Evolutionary conservation across 2,329 filamentous ascomycete genomes (phyloP), one percentile per base, ranked within the genome.

Genomic region (Chrysosporium queenslandicum): DNA sequence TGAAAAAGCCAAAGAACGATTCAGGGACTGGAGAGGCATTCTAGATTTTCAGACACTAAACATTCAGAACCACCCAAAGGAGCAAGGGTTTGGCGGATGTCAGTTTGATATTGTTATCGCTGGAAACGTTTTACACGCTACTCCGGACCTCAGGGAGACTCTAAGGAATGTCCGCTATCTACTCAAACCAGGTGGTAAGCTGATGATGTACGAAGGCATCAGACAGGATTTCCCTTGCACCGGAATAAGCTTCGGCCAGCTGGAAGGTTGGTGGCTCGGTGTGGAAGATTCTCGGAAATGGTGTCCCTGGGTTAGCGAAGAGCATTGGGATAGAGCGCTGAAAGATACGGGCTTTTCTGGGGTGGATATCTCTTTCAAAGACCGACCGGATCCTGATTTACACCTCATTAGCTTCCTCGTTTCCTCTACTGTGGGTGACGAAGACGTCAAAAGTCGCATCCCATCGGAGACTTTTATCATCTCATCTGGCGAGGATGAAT

Each of bases 111-210:
- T 72, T 4, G 58, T 72, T 18, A 54, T 72, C 29, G 70, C 68
- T 1, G 60, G 60, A 39, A 66, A 68, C 45, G 64, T 69, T 0
- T 58, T 76, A 0, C 69, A 73, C 48, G 68, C 68, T 1, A 73
- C 71, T 4, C 40, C 3, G 9, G 32, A 11, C 42, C 53, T 51
- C 39, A 66, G 56, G 9, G 46, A 59, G 11, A 61, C 32, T 62
- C 63, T 43, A 21, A 68, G 29, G 4, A 66, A 74, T 51, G 58
- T 66, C 0, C 64, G 67, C 0, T 53, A 50, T 1, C 54, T 74
- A 0, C 57, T 74, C 4, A 70, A 67, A 50, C 69, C 74, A 0
- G 73, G 71, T 2, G 75, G 74, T 0, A 68, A 69, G 39, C 60
- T 78, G 0, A 36, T 76, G 2, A 37, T 75, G 1, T 50, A 70